Evolutionary conservation across 768 basidiomycete genomes (phyloP).

Genomic region (Tephrocybe rancida): DNA sequence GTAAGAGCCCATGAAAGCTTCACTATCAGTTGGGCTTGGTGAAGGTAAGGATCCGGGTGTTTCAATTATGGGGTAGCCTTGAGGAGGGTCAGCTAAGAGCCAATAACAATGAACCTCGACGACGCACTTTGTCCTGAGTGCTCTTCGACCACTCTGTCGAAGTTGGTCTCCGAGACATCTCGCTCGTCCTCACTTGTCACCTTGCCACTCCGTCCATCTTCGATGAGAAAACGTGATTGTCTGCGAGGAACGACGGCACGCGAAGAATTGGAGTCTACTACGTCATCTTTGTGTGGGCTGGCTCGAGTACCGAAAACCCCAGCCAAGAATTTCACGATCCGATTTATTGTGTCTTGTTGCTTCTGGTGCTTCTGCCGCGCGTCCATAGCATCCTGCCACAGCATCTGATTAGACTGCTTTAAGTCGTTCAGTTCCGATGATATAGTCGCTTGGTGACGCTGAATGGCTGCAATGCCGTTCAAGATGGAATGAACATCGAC

Average conservation of each 20-base stretch:
- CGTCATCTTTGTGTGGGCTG: slow-evolving; percentile 36
- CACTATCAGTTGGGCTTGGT: slow-evolving; percentile 28
- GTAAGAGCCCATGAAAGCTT: slow-evolving; percentile 3
- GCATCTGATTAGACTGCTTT: slow-evolving; percentile 80
- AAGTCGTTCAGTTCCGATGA: slow-evolving; percentile 87
- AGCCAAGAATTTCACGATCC: slow-evolving; percentile 93
- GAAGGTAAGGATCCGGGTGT: slow-evolving; percentile 43
- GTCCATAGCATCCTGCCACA: slow-evolving; percentile 92
- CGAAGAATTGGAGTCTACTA: slow-evolving; percentile 26
- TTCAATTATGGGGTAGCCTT: slow-evolving; percentile 49
- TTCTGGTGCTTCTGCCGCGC: slow-evolving; percentile 83
- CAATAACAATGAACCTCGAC: slow-evolving; percentile 18
- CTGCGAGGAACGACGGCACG: slow-evolving; percentile 52
- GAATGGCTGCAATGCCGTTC: slow-evolving; percentile 82
- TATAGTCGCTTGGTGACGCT: slow-evolving; percentile 91
- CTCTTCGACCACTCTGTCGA: not conserved
- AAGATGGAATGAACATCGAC: slow-evolving; percentile 81
- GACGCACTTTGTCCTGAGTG: slow-evolving; percentile 8
- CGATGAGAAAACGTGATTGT: slow-evolving; percentile 69
- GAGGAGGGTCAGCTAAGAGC: slow-evolving; percentile 7
- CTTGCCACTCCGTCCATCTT: slow-evolving; percentile 46
- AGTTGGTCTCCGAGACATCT: slow-evolving; percentile 19
- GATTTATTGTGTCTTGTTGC: slow-evolving; percentile 94
- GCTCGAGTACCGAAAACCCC: slow-evolving; percentile 78
- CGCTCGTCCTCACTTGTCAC: slow-evolving; percentile 42